A percentile compares a stretch with the other conserved stretches of the same genome.
Conservation (phyloP, 768 basidiomycete species). For the Gelatoporia subvermispora region DNA sequence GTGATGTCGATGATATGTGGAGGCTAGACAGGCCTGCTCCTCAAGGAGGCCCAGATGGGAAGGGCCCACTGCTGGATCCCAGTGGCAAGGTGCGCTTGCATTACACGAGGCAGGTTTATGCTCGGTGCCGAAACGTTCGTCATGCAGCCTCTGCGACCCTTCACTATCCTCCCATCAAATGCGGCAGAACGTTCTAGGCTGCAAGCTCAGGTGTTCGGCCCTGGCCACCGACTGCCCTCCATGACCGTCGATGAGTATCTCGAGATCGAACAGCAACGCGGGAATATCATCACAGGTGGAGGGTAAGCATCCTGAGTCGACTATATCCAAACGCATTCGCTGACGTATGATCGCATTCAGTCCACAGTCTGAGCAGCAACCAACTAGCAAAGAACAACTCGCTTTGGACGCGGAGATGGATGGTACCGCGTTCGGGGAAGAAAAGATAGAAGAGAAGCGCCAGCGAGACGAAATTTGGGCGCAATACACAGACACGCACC, state of each 20-base stretch:
- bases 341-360: slow-evolving; percentile 24
- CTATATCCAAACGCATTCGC: too few relatives aligned
- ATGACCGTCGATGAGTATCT: slow-evolving; percentile 97
- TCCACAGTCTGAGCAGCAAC: slow-evolving; percentile 56
- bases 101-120: not conserved
- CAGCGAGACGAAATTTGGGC: slow-evolving; percentile 92
- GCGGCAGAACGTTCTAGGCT: slow-evolving; percentile 64
- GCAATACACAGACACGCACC: slow-evolving; percentile 77
- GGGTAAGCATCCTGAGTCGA: slow-evolving; percentile 68
- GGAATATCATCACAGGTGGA: slow-evolving; percentile 84
- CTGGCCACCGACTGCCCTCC: slow-evolving; percentile 80
- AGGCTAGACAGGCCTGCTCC: slow-evolving; percentile 53
- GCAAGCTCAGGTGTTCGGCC: slow-evolving; percentile 78
- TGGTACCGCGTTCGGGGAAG: slow-evolving; percentile 62
- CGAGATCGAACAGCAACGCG: slow-evolving; percentile 74
- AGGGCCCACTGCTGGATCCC: slow-evolving; percentile 67
- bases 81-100: slow-evolving; percentile 64
- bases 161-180: slow-evolving; percentile 83
- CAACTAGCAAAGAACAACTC: slow-evolving; percentile 76
- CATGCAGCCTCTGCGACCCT: slow-evolving; percentile 77
- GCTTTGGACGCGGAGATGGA: slow-evolving; percentile 80
- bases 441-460: slow-evolving; percentile 71
- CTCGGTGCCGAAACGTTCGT: too few relatives aligned
- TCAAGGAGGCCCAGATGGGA: slow-evolving; percentile 34
- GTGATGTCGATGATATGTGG: slow-evolving; percentile 59